phyloP scores from a whole-genome alignment of 441 rosid genomes.

The Populus hybrid region DNA sequence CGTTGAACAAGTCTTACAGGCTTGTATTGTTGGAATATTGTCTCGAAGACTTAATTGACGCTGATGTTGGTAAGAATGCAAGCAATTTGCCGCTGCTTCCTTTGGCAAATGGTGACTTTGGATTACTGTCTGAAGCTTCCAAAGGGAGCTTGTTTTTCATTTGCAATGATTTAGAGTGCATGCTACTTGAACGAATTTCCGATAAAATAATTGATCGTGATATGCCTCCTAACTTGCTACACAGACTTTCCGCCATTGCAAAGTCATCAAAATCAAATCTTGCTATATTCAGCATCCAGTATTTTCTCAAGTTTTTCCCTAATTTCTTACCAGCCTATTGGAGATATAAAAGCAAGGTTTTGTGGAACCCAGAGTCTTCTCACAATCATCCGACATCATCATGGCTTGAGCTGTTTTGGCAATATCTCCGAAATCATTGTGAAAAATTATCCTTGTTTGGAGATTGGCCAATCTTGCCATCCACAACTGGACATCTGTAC shows the following conservation, averaged over 20 bases:
- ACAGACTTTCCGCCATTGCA: constrained; percentile 75
- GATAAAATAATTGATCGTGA: constrained; percentile 72
- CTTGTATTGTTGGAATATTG: constrained; percentile 91
- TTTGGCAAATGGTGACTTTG: constrained; percentile 85
- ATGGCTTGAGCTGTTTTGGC: constrained; percentile 94
- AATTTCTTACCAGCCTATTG: constrained; percentile 87
- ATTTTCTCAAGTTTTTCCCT: constrained; percentile 63
- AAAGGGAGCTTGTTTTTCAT: constrained; percentile 61
- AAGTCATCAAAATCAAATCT: constrained; percentile 68
- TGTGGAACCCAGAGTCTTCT: constrained; percentile 69
- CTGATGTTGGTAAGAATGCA: constrained; percentile 62
- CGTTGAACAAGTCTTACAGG: constrained; percentile 60
- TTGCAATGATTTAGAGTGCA: constrained; percentile 72
- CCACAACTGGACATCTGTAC: constrained; percentile 74
- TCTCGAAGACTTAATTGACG: constrained; percentile 91
- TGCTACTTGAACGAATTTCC: constrained; percentile 62
- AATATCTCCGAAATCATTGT: constrained; percentile 61
- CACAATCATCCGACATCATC: constrained; percentile 65
- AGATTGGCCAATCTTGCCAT: constrained; percentile 98
- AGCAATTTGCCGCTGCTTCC: constrained; percentile 77
- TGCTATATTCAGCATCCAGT: constrained; percentile 45
- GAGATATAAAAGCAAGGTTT: constrained; percentile 65
- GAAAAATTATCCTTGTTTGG: constrained; percentile 64
- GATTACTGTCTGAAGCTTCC: constrained; percentile 55
- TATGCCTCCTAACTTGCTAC: constrained; percentile 55